Percentiles rank a stretch among this genome's conserved stretches.
Conservation (phyloP, 2,329 filamentous ascomycete genomes). For the Ophiosphaerella herpotricha region DNA sequence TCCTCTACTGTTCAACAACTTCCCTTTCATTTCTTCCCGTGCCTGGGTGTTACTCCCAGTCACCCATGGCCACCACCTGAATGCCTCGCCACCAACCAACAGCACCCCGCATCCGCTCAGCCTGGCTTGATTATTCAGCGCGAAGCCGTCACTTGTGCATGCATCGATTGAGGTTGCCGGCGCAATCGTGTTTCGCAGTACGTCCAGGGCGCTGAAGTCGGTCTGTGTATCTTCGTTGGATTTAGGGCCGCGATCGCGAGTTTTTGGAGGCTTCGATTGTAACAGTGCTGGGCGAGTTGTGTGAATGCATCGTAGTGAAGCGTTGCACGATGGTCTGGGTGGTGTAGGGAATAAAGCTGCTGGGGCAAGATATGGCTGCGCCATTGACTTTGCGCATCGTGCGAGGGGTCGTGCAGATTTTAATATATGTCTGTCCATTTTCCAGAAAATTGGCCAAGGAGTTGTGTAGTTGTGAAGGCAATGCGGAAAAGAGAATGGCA, state of each 20-base stretch:
- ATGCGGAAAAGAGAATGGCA: neutral
- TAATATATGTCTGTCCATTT: slow-evolving; percentile 24
- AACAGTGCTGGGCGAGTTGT: slow-evolving; percentile 13
- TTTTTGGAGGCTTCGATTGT: slow-evolving; percentile 47
- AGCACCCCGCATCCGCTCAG: slow-evolving; percentile 73
- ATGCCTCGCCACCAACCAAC: slow-evolving; percentile 84
- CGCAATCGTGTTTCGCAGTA: slow-evolving; percentile 73
- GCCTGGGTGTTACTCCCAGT: slow-evolving; percentile 39
- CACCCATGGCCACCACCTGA: slow-evolving; percentile 85
- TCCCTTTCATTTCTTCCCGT: slow-evolving; percentile 46
- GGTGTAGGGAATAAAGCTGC: slow-evolving; percentile 2
- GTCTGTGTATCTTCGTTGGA: slow-evolving; percentile 67
- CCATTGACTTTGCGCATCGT: slow-evolving; percentile 2
- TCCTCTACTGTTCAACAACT: slow-evolving; percentile 73
- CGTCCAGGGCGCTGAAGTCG: slow-evolving; percentile 77
- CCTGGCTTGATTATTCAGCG: slow-evolving; percentile 78
- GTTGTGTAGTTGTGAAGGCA: slow-evolving; percentile 1
- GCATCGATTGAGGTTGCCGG: slow-evolving; percentile 85
- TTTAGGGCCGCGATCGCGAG: slow-evolving; percentile 64
- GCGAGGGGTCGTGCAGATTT: slow-evolving; percentile 14
- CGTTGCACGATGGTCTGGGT: neutral
- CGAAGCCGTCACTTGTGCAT: slow-evolving; percentile 82
- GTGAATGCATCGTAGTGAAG: slow-evolving; percentile 24
- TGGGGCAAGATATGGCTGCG: slow-evolving; percentile 1
- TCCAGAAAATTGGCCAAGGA: slow-evolving; percentile 2